Conservation (phyloP, 345 rosid species). For the Microthlaspi erraticum region DNA sequence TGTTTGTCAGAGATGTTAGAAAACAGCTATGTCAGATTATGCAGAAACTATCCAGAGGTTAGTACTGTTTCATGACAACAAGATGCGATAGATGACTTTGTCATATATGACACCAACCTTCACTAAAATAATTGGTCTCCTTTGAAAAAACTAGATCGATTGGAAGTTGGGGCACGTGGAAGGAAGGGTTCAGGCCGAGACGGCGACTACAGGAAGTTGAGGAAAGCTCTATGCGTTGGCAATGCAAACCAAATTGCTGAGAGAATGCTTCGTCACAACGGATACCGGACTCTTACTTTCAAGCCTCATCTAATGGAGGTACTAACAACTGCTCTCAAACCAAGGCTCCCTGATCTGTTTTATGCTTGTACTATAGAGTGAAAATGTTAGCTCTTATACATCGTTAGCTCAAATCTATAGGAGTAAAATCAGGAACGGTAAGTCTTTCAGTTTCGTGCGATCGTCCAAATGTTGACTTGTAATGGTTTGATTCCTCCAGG, state of each 20-base stretch:
- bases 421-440: background rate
- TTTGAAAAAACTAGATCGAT: constrained; percentile 55
- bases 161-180: constrained; percentile 62
- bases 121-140: constrained; percentile 9
- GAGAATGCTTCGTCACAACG: constrained; percentile 91
- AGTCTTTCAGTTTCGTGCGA: background rate
- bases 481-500: constrained; percentile 46
- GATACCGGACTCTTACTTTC: constrained; percentile 77
- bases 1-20: constrained; percentile 86
- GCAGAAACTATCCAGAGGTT: constrained; percentile 85
- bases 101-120: background rate
- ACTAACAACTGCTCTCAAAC: constrained; percentile 23
- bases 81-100: constrained; percentile 8
- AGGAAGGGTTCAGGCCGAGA: constrained; percentile 54
- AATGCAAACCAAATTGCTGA: constrained; percentile 86
- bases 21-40: constrained; percentile 88
- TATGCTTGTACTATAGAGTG: background rate
- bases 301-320: constrained; percentile 91
- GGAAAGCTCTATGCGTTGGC: constrained; percentile 88
- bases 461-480: constrained; percentile 3
- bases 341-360: constrained; percentile 15
- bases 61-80: constrained; percentile 39
- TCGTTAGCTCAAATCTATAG: background rate
- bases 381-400: constrained; percentile 1
- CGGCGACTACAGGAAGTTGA: constrained; percentile 68